Evolutionary conservation across 2,329 filamentous ascomycete genomes (phyloP), one percentile per base, ranked within the genome.

Genomic region (Ophiostoma piceae): DNA sequence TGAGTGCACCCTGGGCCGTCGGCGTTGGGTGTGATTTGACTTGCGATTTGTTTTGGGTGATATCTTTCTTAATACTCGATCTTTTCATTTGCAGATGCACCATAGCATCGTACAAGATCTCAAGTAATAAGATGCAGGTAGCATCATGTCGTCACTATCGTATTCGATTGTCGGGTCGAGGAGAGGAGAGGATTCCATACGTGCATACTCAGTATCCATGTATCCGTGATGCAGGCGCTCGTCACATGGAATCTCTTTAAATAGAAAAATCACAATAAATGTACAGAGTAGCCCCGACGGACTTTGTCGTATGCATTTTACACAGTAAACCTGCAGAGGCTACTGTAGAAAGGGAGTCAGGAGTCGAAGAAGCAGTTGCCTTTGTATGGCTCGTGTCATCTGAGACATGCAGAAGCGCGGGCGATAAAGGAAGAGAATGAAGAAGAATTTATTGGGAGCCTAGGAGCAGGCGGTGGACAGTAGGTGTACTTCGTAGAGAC

Each of bases 391-490:
- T 62, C 39, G 29, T 68, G 14, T 32, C 11, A 60, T 67, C 67
- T 70, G 60, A 68, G 69, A 70, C 69, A 70, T 60, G 69, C 67
- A 37, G 60, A 70, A 68, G 69, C 26, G 69, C 22, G 22, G 69
- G 69, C 66, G 14, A 32, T 19, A 62, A 67, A 37, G 37, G 6
- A 62, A 67, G 9, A 39, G 43, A 57, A 57, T 57, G 51, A 57
- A 57, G 51, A 57, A 57, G 22, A 57, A 22, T 47, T 19, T n/a
- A 47, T n/a, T 47, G 43, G 43, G 16, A 47, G 43, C 19, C 16
- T 47, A 16, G 43, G 16, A 47, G 43, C 19, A 19, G 19, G 19
- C 19, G 43, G 43, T 47, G 43, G 43, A 19, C 43, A 41, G 39
- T 41, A 51, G 47, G n/a, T 22, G n/a, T 29, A 29, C 26, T 29